A percentile compares a stretch with the other conserved stretches of the same genome.
Conservation (phyloP, 768 basidiomycete genomes). For the Termitomyces sp. region DNA sequence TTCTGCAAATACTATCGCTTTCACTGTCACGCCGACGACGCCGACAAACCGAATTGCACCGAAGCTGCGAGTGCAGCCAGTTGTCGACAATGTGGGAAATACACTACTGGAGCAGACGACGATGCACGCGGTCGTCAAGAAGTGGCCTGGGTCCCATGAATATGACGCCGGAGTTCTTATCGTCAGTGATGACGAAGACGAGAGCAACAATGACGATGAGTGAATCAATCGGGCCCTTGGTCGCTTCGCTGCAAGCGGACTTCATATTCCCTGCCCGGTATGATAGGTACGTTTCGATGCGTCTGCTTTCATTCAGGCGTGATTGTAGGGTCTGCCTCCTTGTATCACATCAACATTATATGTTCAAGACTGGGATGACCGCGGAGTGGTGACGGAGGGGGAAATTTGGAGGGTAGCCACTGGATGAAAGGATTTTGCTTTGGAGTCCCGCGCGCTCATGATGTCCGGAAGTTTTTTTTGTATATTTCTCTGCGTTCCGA, state of each 20-base stretch:
- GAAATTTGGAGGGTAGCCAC: background rate
- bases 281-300: conserved; percentile 10
- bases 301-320: background rate
- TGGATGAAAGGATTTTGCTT: background rate
- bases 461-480: conserved; percentile 16
- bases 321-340: background rate
- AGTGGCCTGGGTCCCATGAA: conserved; percentile 42
- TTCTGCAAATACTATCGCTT: background rate
- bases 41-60: background rate
- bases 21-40: background rate
- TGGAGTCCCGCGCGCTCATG: background rate
- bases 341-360: background rate
- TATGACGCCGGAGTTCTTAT: conserved; percentile 36
- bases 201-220: conserved; percentile 13
- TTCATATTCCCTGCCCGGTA: background rate
- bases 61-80: background rate
- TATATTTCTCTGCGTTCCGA: conserved; percentile 8
- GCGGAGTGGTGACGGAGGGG: background rate
- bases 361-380: background rate
- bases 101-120: background rate
- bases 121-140: conserved; percentile 20
- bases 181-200: conserved; percentile 31
- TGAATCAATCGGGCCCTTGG: background rate
- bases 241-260: background rate
- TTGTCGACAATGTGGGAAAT: background rate